A percentile compares a stretch with the other conserved stretches of the same genome.
phyloP scores from a whole-genome alignment of 495 filamentous ascomycete species.

The Lasiosphaeris hirsuta region DNA sequence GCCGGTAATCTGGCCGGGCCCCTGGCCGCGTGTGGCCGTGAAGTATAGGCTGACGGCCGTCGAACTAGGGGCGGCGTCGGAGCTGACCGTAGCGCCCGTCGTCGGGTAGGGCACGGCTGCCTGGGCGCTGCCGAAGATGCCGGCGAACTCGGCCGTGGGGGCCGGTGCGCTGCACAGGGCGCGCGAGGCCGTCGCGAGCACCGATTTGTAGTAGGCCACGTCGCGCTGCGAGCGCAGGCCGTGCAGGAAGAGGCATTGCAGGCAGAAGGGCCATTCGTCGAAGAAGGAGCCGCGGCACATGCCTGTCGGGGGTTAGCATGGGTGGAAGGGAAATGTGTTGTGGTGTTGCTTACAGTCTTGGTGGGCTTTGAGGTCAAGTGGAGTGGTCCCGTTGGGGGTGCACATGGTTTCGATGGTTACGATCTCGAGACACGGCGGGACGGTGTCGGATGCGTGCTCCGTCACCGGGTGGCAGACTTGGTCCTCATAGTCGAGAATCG shows the following conservation, averaged over 20 bases:
- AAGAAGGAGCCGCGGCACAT: slow-evolving; percentile 41
- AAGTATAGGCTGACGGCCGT: slow-evolving; percentile 37
- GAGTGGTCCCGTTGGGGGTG: slow-evolving; percentile 26
- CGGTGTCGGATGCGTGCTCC: slow-evolving; percentile 23
- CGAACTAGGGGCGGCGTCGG: slow-evolving; percentile 29
- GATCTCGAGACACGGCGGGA: slow-evolving; percentile 31
- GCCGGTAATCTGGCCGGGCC: slow-evolving; percentile 36
- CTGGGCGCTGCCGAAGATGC: slow-evolving; percentile 25
- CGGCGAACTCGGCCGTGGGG: slow-evolving; percentile 27
- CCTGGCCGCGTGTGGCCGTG: slow-evolving; percentile 30
- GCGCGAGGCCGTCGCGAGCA: slow-evolving; percentile 26
- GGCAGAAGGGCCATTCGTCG: slow-evolving; percentile 37
- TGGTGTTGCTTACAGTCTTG: slow-evolving; percentile 27
- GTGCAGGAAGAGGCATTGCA: slow-evolving; percentile 35
- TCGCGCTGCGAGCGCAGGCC: slow-evolving; percentile 29
- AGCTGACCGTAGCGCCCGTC: slow-evolving; percentile 21
- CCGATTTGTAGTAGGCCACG: slow-evolving; percentile 24
- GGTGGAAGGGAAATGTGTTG: neutral
- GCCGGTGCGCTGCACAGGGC: slow-evolving; percentile 29
- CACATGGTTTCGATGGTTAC: slow-evolving; percentile 29
- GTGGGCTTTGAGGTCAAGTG: slow-evolving; percentile 32
- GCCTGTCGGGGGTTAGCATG: slow-evolving; percentile 17
- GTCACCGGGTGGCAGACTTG: slow-evolving; percentile 29
- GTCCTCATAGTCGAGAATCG: slow-evolving; percentile 24
- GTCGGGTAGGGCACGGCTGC: slow-evolving; percentile 15